These are phyloP conservation scores for Tricladium varicosporioides DNA, from an alignment of 2,329 filamentous ascomycete species.

Conservation along the genomic window DNA sequence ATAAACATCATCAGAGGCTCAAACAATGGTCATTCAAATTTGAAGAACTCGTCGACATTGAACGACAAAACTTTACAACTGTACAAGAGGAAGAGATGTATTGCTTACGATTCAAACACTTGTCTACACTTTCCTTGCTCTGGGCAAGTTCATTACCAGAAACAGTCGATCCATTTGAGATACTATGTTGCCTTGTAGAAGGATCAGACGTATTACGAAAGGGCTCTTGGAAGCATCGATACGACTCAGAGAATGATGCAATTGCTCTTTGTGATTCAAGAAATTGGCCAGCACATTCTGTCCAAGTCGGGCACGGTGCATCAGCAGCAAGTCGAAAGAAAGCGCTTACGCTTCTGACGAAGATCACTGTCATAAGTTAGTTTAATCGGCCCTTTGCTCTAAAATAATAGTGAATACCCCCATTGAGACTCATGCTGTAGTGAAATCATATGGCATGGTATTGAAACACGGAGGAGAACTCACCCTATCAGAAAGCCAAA, in stretches of 20 bases:
- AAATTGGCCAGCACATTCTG: neutral
- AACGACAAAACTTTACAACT: neutral
- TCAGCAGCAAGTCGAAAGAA: neutral
- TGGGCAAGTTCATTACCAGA: neutral
- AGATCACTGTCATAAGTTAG: no score
- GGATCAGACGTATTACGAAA: neutral
- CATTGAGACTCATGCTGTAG: no score
- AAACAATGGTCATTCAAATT: neutral
- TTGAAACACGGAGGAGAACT: no score
- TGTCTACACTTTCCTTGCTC: neutral
- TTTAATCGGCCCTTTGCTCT: no score
- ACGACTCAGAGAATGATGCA: neutral
- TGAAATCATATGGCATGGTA: no score
- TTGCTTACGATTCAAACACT: neutral
- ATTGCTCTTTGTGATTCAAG: neutral
- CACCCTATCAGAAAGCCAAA: no score
- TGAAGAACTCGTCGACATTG: neutral
- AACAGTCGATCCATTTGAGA: neutral
- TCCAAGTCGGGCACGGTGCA: neutral
- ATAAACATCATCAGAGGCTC: neutral
- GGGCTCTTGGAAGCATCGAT: neutral
- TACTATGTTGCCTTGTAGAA: neutral
- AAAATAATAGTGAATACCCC: no score
- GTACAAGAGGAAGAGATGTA: neutral
- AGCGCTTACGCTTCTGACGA: no score